Percentiles rank a stretch among this genome's conserved stretches.
phyloP scores from a whole-genome alignment of 2,329 filamentous ascomycete genomes.

The Onygena corvina region DNA sequence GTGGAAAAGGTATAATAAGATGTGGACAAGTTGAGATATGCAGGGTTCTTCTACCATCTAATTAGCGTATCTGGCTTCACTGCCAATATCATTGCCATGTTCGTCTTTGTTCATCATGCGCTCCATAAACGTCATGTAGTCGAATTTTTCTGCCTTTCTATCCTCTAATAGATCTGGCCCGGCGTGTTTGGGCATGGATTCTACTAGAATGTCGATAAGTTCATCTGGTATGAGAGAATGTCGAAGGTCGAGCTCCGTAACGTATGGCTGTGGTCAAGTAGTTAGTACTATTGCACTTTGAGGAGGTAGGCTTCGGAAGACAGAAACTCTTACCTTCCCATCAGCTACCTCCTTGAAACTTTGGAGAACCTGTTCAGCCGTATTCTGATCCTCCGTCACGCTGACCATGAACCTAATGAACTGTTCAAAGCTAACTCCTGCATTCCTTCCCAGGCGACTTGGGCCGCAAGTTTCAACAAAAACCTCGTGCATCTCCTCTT shows the following conservation, averaged over 20 bases:
- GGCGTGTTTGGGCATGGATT: constrained; percentile 71
- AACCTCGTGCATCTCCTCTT: constrained; percentile 95
- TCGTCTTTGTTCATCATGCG: constrained; percentile 50
- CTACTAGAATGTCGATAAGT: constrained; percentile 81
- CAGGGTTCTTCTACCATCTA: neutral
- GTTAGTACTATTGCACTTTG: neutral
- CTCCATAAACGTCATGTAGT: constrained; percentile 97
- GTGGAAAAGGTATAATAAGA: constrained; percentile 1
- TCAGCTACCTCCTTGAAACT: constrained; percentile 95
- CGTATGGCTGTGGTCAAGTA: constrained; percentile 54
- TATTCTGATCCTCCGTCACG: constrained; percentile 97
- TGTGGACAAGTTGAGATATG: neutral
- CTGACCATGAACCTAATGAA: constrained; percentile 99
- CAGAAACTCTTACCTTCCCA: constrained; percentile 58
- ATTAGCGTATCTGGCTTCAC: neutral
- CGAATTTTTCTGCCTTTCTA: constrained; percentile 72
- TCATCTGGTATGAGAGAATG: constrained; percentile 94
- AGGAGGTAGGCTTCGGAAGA: neutral
- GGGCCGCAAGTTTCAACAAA: constrained; percentile 71
- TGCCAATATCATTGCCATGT: constrained; percentile 11
- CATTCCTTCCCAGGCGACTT: constrained; percentile 45
- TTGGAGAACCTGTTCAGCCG: constrained; percentile 95
- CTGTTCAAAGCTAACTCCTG: constrained; percentile 85
- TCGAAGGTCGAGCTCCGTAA: constrained; percentile 91
- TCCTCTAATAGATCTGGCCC: constrained; percentile 82